Evolutionary conservation across 2,329 filamentous ascomycete species (phyloP).

Genomic region (Trichoderma koningii): DNA sequence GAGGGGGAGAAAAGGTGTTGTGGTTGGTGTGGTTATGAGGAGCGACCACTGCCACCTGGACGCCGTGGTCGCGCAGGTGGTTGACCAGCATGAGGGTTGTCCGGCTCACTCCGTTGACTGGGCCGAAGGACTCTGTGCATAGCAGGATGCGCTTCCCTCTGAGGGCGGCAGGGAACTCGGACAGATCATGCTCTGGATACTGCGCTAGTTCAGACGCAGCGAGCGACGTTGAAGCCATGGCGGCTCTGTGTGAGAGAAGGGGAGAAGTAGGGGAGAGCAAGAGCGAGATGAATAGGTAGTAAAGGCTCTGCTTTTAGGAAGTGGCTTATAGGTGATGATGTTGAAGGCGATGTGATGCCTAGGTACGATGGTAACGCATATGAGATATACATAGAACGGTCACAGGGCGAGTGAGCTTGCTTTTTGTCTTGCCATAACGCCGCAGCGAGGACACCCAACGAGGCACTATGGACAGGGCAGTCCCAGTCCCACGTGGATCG

Average conservation of each 20-base stretch:
- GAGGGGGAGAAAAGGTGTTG: conserved; percentile 55
- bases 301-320: background rate
- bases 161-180: conserved; percentile 52
- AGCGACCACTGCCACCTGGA: conserved; percentile 66
- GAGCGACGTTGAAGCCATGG: conserved; percentile 28
- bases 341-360: background rate
- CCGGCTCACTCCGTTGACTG: conserved; percentile 72
- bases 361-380: background rate
- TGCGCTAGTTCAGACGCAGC: conserved; percentile 12
- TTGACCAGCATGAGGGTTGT: conserved; percentile 70
- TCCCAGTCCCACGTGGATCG: conserved; percentile 15
- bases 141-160: conserved; percentile 64
- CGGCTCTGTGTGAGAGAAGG: background rate
- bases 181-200: conserved; percentile 43
- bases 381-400: background rate
- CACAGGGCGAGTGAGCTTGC: conserved; percentile 29
- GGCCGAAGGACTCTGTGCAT: conserved; percentile 71
- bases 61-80: conserved; percentile 65
- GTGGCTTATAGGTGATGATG: background rate
- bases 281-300: background rate
- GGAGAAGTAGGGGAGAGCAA: background rate
- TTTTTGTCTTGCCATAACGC: conserved; percentile 33
- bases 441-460: background rate
- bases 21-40: conserved; percentile 58
- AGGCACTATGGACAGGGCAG: background rate